Base-by-base conservation (phyloP, 2,329 filamentous ascomycete species). In the Paraphoma chrysanthemicola region DNA sequence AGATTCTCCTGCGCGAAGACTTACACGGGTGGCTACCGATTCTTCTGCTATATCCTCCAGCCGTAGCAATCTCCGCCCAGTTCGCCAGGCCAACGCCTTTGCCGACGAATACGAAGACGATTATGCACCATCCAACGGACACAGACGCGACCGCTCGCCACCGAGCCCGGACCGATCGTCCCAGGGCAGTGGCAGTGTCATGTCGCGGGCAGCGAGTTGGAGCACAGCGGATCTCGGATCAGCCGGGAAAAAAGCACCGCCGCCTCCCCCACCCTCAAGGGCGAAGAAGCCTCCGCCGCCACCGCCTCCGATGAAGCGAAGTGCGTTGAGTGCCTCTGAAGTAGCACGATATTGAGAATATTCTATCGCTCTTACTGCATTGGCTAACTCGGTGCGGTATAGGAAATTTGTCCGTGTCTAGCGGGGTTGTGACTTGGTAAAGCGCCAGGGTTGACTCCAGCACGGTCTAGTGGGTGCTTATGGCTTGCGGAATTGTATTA, bases 281-380 rank as follows among this genome's bases (percentile, higher is more conserved):
- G 78, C 84, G 36, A 90, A 89, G 81, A 90, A 90, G 74, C 86
- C 87, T 11, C 83, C 85, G 18, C 86, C 87, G 57, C 86, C 86
- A 38, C 87, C 86, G 18, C 86, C 85, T 10, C 87, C 88, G 18
- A 83, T 87, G 77, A 89, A 89, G 80, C 79, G 86, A 63, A 82
- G 78, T 73, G 79, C 78, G 58, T 71, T 82, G 67, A 82, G 79
- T 65, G 67, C 72, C 54, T 71, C 70, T 49, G 71, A 74, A 62
- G 60, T 74, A 46, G 69, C 72, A 53, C 70, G 71, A 70, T 76
- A 76, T 65, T 76, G 69, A 62, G 56, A 30, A 36, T 52, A 60
- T 45, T 18, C 12, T 55, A 48, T 28, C 43, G 57, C 31, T 41
- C 54, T 33, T 54, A 36, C 31, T 50, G 57, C 39, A 48, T 49